Evolutionary conservation across 2,329 filamentous ascomycete species (phyloP), one percentile per base, ranked within the genome.

Genomic region (Sclerotinia glacialis): DNA sequence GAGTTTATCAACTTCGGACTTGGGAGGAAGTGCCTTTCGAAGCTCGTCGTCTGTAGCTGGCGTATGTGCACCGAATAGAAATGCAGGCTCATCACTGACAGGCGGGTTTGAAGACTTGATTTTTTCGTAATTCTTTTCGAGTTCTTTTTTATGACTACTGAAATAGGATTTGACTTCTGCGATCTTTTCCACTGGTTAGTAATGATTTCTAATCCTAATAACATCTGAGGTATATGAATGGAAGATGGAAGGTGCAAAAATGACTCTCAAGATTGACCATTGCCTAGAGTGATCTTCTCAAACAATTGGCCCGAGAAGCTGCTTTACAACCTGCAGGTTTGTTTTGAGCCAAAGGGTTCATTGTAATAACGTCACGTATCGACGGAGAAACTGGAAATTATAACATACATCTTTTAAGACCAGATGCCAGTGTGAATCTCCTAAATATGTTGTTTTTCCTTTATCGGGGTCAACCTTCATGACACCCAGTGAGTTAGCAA

Each of bases 141-240:
- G 83, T 71, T 97, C 93, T 75, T 95, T 93, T 77, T 95, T 96
- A 78, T 97, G 92, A 46, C 84, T 86, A 23, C 80, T 79, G 74
- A 96, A 98, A 79, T 95, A 97, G 72, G 89, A 93, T 76, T 94
- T 96, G 34, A 99, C 94, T 80, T 99, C 95, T 12, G 91, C 83
- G 70, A 99, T 95, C 84, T 89, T 49, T 56, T 49, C 50, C 42
- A 67, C 6, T 14, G 26, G 50, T 64, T 50, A 67, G 58, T 50
- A 56, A 56, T 6, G 1, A n/a, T n/a, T 46, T 47, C 9, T 46
- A 3, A 52, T 55, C 4, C 46, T 37, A 16, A 31, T 44, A 3
- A 53, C 18, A 61, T 9, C 34, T 63, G 11, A 42, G 54, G 3
- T 26, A 28, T 37, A 5, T 23, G 6, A 49, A 47, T n/a, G 26